A percentile compares a stretch with the other conserved stretches of the same genome.
phyloP scores from a whole-genome alignment of 2,329 filamentous ascomycete genomes.

The Immersiporthe knoxdaviesiana region DNA sequence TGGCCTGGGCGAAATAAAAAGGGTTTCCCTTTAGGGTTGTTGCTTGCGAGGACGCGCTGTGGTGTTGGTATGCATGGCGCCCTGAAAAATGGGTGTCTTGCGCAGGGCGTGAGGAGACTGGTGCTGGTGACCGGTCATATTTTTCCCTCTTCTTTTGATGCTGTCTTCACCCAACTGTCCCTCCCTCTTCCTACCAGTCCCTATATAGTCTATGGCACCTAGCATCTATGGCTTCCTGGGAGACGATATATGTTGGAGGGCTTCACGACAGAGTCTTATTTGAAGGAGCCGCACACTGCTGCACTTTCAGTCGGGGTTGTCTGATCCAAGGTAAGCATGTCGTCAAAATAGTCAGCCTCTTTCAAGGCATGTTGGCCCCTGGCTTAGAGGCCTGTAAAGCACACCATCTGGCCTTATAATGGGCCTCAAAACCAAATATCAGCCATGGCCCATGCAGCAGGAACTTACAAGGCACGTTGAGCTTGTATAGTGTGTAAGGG shows the following conservation, averaged over 20 bases:
- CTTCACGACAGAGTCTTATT: not conserved
- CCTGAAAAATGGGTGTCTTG: not conserved
- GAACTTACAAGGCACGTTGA: no score
- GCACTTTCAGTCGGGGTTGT: not conserved
- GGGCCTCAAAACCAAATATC: not conserved
- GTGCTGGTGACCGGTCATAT: not conserved
- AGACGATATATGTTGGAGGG: not conserved
- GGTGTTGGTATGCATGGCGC: not conserved
- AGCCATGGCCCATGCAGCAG: not conserved
- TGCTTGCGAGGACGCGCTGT: not conserved
- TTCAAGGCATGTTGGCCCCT: not conserved
- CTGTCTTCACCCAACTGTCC: not conserved
- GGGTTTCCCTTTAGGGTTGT: not conserved
- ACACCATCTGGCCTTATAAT: not conserved
- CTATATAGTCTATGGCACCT: not conserved
- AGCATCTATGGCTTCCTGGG: not conserved
- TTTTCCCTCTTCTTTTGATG: not conserved
- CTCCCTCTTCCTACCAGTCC: no score
- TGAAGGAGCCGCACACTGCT: not conserved
- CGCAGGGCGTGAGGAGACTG: not conserved
- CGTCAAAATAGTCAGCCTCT: not conserved
- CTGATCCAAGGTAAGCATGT: not conserved
- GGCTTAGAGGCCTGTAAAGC: not conserved
- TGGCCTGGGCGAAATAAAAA: not conserved
- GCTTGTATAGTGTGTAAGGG: not conserved